phyloP scores from a whole-genome alignment of 2,329 filamentous ascomycete species.

The Dactylellina parvicollis region DNA sequence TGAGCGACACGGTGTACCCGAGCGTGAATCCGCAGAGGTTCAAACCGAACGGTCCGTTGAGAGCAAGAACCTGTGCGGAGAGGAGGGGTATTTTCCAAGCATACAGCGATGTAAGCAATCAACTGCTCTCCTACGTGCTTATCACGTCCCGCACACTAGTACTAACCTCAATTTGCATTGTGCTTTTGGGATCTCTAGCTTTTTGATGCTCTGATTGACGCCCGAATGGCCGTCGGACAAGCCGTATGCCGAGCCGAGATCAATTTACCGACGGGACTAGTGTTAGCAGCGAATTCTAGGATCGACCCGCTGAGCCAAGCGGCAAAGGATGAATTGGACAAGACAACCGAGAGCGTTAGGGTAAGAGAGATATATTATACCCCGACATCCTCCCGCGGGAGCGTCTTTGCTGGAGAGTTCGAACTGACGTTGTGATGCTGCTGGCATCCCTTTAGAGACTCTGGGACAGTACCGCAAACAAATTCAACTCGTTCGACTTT shows the following conservation, averaged over 20 bases:
- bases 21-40: slow-evolving; percentile 31
- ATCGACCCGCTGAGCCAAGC: background rate
- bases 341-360: background rate
- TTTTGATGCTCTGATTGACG: slow-evolving; percentile 8
- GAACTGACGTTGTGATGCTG: background rate
- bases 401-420: background rate
- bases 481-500: slow-evolving; percentile 28
- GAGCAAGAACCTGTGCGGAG: slow-evolving; percentile 18
- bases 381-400: background rate
- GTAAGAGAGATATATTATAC: slow-evolving; percentile 12
- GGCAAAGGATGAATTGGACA: slow-evolving; percentile 3
- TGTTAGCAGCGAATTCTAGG: background rate
- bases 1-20: background rate
- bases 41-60: background rate
- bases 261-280: background rate
- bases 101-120: slow-evolving; percentile 23
- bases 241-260: slow-evolving; percentile 5
- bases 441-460: background rate
- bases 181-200: no score
- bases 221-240: background rate
- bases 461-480: slow-evolving; percentile 4
- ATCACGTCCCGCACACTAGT: background rate
- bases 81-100: slow-evolving; percentile 19
- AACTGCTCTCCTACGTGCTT: background rate
- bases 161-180: background rate